These are phyloP conservation scores for Yamagishiella unicocca DNA, from an alignment of 139 green algal species.

Conservation along the genomic window DNA sequence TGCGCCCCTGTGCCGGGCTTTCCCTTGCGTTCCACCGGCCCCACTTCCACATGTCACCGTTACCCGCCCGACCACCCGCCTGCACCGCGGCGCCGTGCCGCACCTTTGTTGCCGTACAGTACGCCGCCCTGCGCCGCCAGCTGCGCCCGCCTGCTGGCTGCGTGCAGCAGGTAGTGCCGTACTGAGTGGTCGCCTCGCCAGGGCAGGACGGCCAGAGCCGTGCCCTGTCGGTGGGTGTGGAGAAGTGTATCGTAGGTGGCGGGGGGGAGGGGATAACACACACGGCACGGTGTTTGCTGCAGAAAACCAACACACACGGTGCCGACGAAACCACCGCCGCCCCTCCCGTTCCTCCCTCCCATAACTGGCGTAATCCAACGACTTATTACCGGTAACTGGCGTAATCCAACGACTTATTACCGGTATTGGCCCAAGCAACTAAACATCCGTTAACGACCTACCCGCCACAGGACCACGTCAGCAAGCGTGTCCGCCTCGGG, in stretches of 20 bases:
- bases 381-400: too few species aligned
- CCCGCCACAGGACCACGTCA: neutral
- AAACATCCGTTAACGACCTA: too few species aligned
- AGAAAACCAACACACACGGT: neutral
- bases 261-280: too few species aligned
- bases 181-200: slow-evolving; percentile 19
- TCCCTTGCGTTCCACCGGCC: too few species aligned
- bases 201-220: slow-evolving; percentile 21
- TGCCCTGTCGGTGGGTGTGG: neutral
- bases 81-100: neutral
- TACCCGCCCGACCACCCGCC: too few species aligned
- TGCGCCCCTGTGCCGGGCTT: too few species aligned
- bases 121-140: neutral
- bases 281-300: too few species aligned
- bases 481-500: neutral
- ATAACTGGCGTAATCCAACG: too few species aligned
- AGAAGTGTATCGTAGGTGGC: neutral
- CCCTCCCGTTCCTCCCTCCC: too few species aligned
- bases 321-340: neutral
- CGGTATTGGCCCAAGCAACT: too few species aligned
- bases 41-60: neutral
- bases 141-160: neutral
- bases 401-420: too few species aligned
- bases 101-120: neutral
- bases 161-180: slow-evolving; percentile 19